phyloP scores from a whole-genome alignment of 768 basidiomycete species.

The Cyclocybe cylindracea region DNA sequence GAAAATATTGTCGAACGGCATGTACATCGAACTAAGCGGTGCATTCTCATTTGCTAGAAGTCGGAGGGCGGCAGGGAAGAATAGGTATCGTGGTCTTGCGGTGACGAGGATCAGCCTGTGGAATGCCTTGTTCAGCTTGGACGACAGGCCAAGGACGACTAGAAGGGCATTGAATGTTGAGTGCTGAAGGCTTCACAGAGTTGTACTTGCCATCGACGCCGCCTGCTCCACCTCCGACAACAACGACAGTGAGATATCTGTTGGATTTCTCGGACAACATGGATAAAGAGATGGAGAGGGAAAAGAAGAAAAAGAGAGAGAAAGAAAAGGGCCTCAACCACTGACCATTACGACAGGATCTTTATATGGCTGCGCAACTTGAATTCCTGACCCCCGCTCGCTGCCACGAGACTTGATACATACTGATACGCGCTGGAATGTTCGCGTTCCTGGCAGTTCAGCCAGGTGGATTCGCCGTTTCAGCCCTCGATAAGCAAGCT shows the following conservation, averaged over 20 bases:
- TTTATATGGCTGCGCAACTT: too few relatives aligned
- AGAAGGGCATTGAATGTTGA: neutral
- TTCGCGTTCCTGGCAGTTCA: too few relatives aligned
- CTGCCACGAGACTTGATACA: too few relatives aligned
- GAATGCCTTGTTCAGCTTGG: slow-evolving; percentile 44
- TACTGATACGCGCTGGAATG: too few relatives aligned
- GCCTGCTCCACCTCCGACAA: slow-evolving; percentile 21
- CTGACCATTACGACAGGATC: too few relatives aligned
- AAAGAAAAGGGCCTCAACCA: too few relatives aligned
- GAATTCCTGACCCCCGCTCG: too few relatives aligned
- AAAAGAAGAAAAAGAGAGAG: too few relatives aligned
- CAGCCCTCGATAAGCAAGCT: too few relatives aligned
- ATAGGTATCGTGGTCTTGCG: slow-evolving; percentile 47
- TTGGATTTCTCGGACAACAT: slow-evolving; percentile 12
- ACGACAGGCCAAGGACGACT: slow-evolving; percentile 49
- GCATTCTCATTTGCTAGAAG: slow-evolving; percentile 46
- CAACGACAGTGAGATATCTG: slow-evolving; percentile 13
- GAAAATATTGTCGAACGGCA: slow-evolving; percentile 58
- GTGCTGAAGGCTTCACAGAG: neutral
- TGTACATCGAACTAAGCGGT: slow-evolving; percentile 44
- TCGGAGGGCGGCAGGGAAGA: slow-evolving; percentile 51
- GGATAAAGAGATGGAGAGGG: neutral
- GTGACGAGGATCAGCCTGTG: slow-evolving; percentile 58
- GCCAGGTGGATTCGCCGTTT: too few relatives aligned
- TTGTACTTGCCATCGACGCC: slow-evolving; percentile 18